phyloP scores from a whole-genome alignment of 306 rosid genomes.

The Trifolium fragiferum region DNA sequence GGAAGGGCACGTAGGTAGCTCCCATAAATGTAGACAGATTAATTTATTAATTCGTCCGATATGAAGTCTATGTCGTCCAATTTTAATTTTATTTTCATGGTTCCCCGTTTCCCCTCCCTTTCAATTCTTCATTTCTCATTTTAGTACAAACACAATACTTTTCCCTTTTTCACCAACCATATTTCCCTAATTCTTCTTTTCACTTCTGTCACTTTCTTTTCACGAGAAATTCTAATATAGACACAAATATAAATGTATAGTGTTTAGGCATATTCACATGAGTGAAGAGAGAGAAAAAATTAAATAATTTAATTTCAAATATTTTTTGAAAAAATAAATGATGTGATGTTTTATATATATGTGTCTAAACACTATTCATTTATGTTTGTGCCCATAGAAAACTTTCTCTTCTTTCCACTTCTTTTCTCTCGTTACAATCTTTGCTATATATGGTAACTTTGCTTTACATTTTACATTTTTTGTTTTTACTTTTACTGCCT shows the following conservation, averaged over 20 bases:
- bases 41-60: constrained; percentile 42
- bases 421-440: neutral
- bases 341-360: too few relatives aligned
- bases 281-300: too few relatives aligned
- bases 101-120: neutral
- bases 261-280: too few relatives aligned
- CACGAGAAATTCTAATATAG: too few relatives aligned
- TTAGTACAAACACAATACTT: constrained; percentile 18
- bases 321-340: too few relatives aligned
- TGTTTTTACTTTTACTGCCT: neutral
- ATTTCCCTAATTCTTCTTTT: neutral
- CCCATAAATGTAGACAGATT: constrained; percentile 66
- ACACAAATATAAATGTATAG: too few relatives aligned
- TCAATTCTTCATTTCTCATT: constrained; percentile 30
- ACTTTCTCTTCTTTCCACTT: too few relatives aligned
- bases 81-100: constrained; percentile 1
- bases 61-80: constrained; percentile 41
- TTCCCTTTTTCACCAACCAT: constrained; percentile 41
- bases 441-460: neutral
- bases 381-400: too few relatives aligned
- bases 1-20: constrained; percentile 65
- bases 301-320: too few relatives aligned
- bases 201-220: neutral
- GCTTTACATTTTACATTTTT: neutral
- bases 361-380: too few relatives aligned